These are phyloP conservation scores for Botrytis fragariae DNA, from an alignment of 2,329 filamentous ascomycete genomes.

Conservation along the genomic window DNA sequence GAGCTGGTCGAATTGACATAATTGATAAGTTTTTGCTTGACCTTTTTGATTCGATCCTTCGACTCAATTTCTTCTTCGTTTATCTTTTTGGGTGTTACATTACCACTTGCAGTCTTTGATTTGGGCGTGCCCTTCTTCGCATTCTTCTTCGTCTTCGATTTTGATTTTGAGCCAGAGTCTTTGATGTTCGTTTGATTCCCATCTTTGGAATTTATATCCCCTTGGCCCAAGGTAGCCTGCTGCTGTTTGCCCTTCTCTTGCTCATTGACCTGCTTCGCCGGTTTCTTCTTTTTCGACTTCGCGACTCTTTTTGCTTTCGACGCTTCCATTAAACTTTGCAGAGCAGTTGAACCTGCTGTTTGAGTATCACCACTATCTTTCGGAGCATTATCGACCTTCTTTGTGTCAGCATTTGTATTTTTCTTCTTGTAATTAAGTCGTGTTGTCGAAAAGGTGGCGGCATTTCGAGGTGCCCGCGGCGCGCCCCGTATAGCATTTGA, in stretches of 20 bases:
- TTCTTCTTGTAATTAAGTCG: background rate
- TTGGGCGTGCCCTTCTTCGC: background rate
- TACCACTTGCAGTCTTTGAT: background rate
- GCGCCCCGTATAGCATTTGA: slow-evolving; percentile 13
- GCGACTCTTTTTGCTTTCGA: background rate
- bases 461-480: slow-evolving; percentile 6
- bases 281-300: background rate
- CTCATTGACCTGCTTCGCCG: background rate
- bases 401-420: background rate
- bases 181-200: background rate
- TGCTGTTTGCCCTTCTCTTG: background rate
- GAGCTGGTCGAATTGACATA: slow-evolving; percentile 8
- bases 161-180: background rate
- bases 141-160: background rate
- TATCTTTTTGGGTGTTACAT: background rate
- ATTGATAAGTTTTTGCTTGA: slow-evolving; percentile 10
- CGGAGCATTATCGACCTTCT: background rate
- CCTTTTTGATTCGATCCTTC: slow-evolving; percentile 16
- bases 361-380: background rate
- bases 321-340: background rate
- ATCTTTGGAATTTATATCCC: background rate
- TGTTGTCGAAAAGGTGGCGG: slow-evolving; percentile 22
- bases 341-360: background rate
- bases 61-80: background rate
- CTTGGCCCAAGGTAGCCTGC: background rate